Base-by-base conservation (phyloP, 2,329 filamentous ascomycete genomes). In the Stagonosporopsis cucurbitacearum region DNA sequence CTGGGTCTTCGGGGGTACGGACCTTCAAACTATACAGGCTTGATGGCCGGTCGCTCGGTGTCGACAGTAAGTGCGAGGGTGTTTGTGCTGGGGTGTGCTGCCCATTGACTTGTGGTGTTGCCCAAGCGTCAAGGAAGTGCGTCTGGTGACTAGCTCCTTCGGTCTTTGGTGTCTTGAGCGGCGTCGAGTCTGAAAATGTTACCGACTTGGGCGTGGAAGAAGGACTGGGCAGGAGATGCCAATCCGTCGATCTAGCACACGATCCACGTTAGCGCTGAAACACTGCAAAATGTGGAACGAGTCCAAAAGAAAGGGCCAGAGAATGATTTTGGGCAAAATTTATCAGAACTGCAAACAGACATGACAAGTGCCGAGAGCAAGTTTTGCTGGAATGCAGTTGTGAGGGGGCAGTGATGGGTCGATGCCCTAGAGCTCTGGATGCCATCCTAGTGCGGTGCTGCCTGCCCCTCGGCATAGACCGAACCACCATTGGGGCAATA, bases 91-190 rank as follows among this genome's bases (percentile, higher is more conserved):
- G 76, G 50, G 76, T 77, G 48, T 75, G 70, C 41, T 77, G 74
- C 58, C 69, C 75, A 72, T 75, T 74, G 63, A 72, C 64, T 57
- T 68, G 70, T 25, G 79, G 79, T 26, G 79, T 81, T 40, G 74
- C 72, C 72, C 80, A 82, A 60, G 80, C 80, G 73, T 82, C 80
- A 59, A 80, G 75, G 58, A 82, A 82, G 60, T 81, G 78, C 15
- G 78, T 71, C 69, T 50, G 76, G 65, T 59, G 77, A 66, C 64
- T 73, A 70, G 64, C 61, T 25, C 68, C 69, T 33, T 76, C 74
- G 9, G 75, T 75, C 63, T 77, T 79, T 36, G 80, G 80, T 30
- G 80, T 81, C 57, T 79, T 78, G 42, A 56, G 36, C 46, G 78
- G 71, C 56, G 68, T 68, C 41, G 70, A 65, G 65, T 78, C 71